phyloP scores from a whole-genome alignment of 208 protist species.

The Crithidia bombi region DNA sequence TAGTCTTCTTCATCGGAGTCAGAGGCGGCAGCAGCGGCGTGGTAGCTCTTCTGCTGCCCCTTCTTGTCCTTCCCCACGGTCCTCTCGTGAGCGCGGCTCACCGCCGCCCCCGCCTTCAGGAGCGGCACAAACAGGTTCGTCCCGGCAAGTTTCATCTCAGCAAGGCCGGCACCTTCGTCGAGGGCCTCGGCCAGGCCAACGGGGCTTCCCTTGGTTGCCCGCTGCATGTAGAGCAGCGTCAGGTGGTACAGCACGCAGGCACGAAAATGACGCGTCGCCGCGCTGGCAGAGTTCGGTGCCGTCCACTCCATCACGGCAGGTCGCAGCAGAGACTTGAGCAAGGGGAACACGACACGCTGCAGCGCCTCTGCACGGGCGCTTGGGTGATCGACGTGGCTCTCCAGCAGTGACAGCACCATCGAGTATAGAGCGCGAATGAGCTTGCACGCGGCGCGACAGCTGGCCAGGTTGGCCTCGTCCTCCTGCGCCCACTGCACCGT shows the following conservation, averaged over 20 bases:
- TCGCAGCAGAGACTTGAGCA: conserved; percentile 18
- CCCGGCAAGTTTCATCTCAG: conserved; percentile 12
- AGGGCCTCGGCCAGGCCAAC: conserved; percentile 6
- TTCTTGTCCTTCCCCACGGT: not conserved
- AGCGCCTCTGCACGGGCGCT: conserved; percentile 7
- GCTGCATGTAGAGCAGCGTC: conserved; percentile 44
- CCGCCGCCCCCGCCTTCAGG: not conserved
- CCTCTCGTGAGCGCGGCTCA: not conserved
- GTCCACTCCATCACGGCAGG: conserved; percentile 22
- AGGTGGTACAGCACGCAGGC: conserved; percentile 43
- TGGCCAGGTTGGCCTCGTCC: not conserved
- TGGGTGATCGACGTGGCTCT: conserved; percentile 11
- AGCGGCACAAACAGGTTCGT: not conserved
- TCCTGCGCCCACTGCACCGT: conserved; percentile 3
- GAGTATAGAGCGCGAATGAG: conserved; percentile 31
- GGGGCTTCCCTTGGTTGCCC: not conserved
- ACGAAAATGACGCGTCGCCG: conserved; percentile 15
- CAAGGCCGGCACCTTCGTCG: conserved; percentile 9
- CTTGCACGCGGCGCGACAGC: conserved; percentile 20
- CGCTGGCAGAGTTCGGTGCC: not conserved
- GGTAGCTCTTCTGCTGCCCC: not conserved
- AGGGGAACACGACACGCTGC: conserved; percentile 32
- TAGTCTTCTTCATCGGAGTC: conserved; percentile 25
- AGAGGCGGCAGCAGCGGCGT: not conserved
- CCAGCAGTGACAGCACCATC: conserved; percentile 28